Base-by-base conservation (phyloP, 2,329 filamentous ascomycete genomes). In the Fusarium odoratissimum region DNA sequence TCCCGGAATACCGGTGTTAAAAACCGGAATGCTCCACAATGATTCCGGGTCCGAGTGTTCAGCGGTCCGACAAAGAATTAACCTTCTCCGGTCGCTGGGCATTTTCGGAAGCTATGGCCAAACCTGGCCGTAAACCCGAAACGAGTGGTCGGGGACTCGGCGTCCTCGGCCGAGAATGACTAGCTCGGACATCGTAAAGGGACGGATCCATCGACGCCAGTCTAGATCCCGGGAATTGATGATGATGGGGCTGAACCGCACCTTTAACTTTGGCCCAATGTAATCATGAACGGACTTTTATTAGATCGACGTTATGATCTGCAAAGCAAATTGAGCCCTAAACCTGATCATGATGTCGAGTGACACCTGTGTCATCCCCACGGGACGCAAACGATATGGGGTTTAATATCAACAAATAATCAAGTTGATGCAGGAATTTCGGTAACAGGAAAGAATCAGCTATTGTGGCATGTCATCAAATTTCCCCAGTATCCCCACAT, bases 401-500 rank as follows among this genome's bases (percentile, higher is more conserved):
- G 37, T 25, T 42, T 13, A 31, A 21, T 42, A 25, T 23, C 21
- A 62, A 21, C 23, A 30, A 52, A 40, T 23, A 30, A n/a, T n/a
- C 52, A 35, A 56, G 42, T 46, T 37, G 13, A 48, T 62, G 63
- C 52, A 65, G 35, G 40, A 44, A 52, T 38, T 57, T 56, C 41
- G 41, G 28, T 12, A 48, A 52, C 25, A 40, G 35, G 57, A 71
- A 71, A 61, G 38, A 60, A 41, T 21, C 28, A 46, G n/a, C 49
- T 16, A 44, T 38, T 41, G 35, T 56, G 56, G 51, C 19, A 67
- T 67, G 66, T 67, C 66, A 73, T 63, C 55, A 42, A 55, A 63
- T 67, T 67, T 63, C 60, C 70, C 45, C n/a, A 35, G 35, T 44
- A 57, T 56, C 66, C 44, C 70, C 70, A 73, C 70, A 55, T 57